phyloP scores from a whole-genome alignment of 192 early-diverging fungal species.

The Backusella tarrabulga region DNA sequence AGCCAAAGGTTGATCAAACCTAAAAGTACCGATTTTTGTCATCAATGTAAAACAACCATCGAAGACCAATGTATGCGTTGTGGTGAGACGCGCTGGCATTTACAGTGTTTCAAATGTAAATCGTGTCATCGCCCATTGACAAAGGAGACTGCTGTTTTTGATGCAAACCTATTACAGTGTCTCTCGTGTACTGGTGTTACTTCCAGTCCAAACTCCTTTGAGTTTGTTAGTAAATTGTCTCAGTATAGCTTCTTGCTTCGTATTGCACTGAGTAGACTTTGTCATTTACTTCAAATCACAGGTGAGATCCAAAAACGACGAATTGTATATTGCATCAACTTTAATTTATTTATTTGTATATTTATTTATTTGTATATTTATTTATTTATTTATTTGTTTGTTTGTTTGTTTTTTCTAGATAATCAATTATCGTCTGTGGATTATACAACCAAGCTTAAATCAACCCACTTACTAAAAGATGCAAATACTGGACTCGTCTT shows the following conservation, averaged over 20 bases:
- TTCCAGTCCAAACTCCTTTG: conserved; percentile 43
- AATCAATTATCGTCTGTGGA: conserved; percentile 23
- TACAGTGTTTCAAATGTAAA: conserved; percentile 80
- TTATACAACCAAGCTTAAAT: conserved; percentile 21
- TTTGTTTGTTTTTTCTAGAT: background rate
- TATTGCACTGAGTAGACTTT: conserved; percentile 81
- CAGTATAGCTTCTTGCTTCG: conserved; percentile 91
- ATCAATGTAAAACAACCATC: conserved; percentile 69
- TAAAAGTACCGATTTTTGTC: conserved; percentile 73
- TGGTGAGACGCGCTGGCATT: conserved; percentile 77
- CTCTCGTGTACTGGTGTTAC: conserved; percentile 11
- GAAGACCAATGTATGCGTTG: conserved; percentile 87
- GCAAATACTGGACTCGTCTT: background rate
- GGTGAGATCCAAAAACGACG: conserved; percentile 3
- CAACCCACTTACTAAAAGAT: background rate
- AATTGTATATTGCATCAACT: too few species aligned
- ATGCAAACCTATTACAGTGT: conserved; percentile 16
- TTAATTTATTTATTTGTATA: background rate
- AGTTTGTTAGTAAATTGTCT: conserved; percentile 79
- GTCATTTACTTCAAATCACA: conserved; percentile 58
- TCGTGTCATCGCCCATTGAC: conserved; percentile 50
- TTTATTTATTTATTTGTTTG: background rate
- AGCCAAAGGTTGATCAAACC: conserved; percentile 27
- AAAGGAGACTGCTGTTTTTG: conserved; percentile 16
- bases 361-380: too few species aligned